Evolutionary conservation across 495 filamentous ascomycete genomes (phyloP).

Genomic region (Aspergillus cavernicola): DNA sequence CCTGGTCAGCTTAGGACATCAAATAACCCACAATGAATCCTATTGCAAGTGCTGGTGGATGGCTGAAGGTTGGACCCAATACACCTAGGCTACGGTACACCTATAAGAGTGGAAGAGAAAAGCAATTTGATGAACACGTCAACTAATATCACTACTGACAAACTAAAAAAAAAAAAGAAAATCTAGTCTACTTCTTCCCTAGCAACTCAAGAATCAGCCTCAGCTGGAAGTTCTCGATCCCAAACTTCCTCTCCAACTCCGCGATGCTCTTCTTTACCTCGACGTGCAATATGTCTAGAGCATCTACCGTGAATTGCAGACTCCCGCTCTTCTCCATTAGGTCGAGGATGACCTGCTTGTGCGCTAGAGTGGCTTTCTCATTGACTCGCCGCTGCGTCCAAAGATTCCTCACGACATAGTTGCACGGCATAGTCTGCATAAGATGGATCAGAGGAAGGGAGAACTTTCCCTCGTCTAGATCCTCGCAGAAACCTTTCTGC

Average conservation of each 20-base stretch:
- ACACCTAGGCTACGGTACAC: too few relatives aligned
- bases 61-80: too few relatives aligned
- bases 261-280: not conserved
- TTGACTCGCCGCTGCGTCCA: slow-evolving; percentile 5
- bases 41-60: too few relatives aligned
- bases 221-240: slow-evolving; percentile 1
- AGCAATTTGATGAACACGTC: too few relatives aligned
- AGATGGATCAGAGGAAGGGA: slow-evolving; percentile 32
- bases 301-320: not conserved
- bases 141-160: too few relatives aligned
- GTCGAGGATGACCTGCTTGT: not conserved
- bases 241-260: not conserved
- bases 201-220: slow-evolving; percentile 6
- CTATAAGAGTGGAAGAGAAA: too few relatives aligned
- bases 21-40: too few relatives aligned
- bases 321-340: slow-evolving; percentile 3
- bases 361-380: not conserved
- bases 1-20: too few relatives aligned
- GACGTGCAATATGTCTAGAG: too few relatives aligned
- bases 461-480: slow-evolving; percentile 38
- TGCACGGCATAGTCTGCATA: not conserved
- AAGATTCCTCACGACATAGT: not conserved
- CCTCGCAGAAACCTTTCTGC: slow-evolving; percentile 37
- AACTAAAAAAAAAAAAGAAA: too few relatives aligned
- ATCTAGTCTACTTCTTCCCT: not conserved